Conservation (phyloP, 2,329 filamentous ascomycete species). For the Colletotrichum cuscutae region DNA sequence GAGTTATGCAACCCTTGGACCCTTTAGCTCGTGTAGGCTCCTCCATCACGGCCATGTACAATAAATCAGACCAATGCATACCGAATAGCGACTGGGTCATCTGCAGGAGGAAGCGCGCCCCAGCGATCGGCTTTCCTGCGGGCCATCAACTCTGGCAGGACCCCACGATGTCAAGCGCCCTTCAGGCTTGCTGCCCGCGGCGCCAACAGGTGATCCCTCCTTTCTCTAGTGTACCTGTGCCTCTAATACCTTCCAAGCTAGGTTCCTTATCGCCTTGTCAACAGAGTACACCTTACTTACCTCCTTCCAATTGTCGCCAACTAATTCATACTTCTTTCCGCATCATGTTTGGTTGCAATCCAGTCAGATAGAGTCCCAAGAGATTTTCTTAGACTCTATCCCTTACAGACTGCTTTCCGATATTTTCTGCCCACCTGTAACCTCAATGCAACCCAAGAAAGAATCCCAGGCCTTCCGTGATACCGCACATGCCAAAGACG, state of each 20-base stretch:
- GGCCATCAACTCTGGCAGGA: conserved; percentile 8
- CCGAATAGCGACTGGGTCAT: not conserved
- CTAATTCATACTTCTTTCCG: not conserved
- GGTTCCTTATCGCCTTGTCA: too few relatives aligned
- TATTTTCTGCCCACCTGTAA: not conserved
- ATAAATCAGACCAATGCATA: too few relatives aligned
- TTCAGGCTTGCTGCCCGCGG: not conserved
- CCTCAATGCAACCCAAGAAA: not conserved
- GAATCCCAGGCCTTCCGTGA: not conserved
- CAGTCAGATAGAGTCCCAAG: not conserved
- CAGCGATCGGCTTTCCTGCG: conserved; percentile 22
- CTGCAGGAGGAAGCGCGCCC: conserved; percentile 20
- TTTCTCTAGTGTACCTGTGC: not conserved
- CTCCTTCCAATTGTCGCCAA: too few relatives aligned
- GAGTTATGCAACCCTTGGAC: not conserved
- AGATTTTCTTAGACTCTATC: not conserved
- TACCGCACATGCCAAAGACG: not conserved
- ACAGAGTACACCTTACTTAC: too few relatives aligned
- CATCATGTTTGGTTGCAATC: not conserved
- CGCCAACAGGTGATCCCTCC: not conserved
- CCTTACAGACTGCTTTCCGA: not conserved
- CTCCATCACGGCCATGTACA: too few relatives aligned
- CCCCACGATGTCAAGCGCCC: not conserved
- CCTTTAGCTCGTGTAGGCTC: too few relatives aligned
- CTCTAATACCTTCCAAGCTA: not conserved